Evolutionary conservation across 768 basidiomycete genomes (phyloP).

Genomic region (Trametes coccinea): DNA sequence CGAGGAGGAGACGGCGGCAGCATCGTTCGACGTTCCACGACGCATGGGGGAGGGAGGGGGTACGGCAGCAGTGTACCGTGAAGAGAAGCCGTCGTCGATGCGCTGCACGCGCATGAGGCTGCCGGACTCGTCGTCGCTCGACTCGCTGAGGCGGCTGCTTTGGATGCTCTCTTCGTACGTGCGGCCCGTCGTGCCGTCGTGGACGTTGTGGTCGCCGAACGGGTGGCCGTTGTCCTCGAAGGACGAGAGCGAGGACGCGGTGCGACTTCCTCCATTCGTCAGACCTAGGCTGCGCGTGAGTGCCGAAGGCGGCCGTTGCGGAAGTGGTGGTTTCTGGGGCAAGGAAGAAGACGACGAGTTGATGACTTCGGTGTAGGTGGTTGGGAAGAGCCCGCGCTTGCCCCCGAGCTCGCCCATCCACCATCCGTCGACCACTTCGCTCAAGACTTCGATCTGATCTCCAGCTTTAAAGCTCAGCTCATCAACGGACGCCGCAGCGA

Average conservation of each 20-base stretch:
- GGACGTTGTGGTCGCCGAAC: conserved; percentile 42
- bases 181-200: conserved; percentile 41
- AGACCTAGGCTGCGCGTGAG: conserved; percentile 12
- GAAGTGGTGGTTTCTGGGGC: conserved; percentile 27
- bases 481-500: conserved; percentile 64
- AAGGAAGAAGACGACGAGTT: conserved; percentile 31
- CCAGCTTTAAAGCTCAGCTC: conserved; percentile 77
- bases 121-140: conserved; percentile 46
- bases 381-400: conserved; percentile 78
- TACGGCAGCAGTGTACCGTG: conserved; percentile 5
- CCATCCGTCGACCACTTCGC: conserved; percentile 87
- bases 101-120: conserved; percentile 23
- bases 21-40: conserved; percentile 3
- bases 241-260: conserved; percentile 13
- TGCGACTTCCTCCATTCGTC: conserved; percentile 3
- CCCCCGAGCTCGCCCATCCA: conserved; percentile 83
- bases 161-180: conserved; percentile 39
- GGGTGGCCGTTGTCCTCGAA: conserved; percentile 45
- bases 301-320: conserved; percentile 26
- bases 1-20: conserved; percentile 5
- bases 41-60: conserved; percentile 13
- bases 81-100: conserved; percentile 19
- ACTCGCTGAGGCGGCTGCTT: conserved; percentile 24
- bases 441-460: conserved; percentile 72
- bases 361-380: conserved; percentile 63